Evolutionary conservation across 2,329 filamentous ascomycete species (phyloP), one percentile per base, ranked within the genome.

Genomic region (Ceratocystiopsis sp.): DNA sequence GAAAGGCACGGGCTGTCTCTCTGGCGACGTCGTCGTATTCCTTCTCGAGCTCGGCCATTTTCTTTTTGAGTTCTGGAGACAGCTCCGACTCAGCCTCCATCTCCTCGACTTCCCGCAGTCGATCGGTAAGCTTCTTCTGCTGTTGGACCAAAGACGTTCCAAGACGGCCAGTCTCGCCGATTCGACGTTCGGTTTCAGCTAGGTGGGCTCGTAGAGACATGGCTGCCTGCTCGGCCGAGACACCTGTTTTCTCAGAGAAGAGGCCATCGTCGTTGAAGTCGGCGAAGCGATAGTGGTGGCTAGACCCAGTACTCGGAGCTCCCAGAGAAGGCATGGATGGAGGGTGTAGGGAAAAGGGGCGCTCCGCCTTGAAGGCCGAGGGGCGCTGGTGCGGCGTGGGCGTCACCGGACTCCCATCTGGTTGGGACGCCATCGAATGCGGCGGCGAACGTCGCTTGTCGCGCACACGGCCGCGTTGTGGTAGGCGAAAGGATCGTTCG

Each of bases 11-110:
- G 37, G 89, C 85, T 40, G 83, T 91, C 58, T 96, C 89, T 49
- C 81, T 73, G 13, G 87, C 86, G 39, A 96, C 79, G 56, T 95
- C 87, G 58, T 93, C 89, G 64, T 93, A 96, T 55, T 98, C 91
- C 59, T 77, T 84, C 60, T 98, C 91, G 46, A 98, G 77, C 49
- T 93, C 86, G 14, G 76, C 70, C 42, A 98, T 71, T 61, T 83
- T 86, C 54, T 80, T 73, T 46, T 82, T 83, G 53, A 98, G 65
- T 51, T 94, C 87, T 4, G 83, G 77, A 0, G 80, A 79, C 42
- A 96, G 75, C 48, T 94, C 82, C 19, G 75, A 75, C 51, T 91
- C 82, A 38, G 73, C 68, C 54, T 85, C 71, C 46, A 84, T 68
- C 55, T 79, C 75, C 53, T 93, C 84, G 3, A 98, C 79, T 55